Evolutionary conservation across 2,329 filamentous ascomycete species (phyloP).

Genomic region (Macrophomina tecta): DNA sequence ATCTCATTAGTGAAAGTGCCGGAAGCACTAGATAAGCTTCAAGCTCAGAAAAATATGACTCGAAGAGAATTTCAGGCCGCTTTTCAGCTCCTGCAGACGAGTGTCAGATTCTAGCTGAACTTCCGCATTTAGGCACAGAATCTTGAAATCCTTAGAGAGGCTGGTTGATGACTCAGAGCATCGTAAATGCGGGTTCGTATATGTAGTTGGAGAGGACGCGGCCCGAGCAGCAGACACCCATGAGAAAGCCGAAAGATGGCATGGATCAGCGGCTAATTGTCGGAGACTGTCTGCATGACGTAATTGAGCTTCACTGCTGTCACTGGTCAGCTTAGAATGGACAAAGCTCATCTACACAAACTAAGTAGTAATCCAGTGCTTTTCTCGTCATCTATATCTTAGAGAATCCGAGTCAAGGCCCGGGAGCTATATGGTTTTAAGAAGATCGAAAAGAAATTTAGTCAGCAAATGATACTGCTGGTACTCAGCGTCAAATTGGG

Average conservation of each 20-base stretch:
- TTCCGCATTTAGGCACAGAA: neutral
- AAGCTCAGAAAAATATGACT: neutral
- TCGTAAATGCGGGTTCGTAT: neutral
- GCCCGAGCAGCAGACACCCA: neutral
- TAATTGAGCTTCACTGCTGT: neutral
- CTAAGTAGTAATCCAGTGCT: too few species aligned
- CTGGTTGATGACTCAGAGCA: neutral
- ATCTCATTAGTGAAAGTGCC: too few species aligned
- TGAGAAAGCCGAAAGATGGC: conserved; percentile 5
- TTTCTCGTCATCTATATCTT: too few species aligned
- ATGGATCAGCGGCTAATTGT: conserved; percentile 4
- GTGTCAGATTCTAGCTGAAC: neutral
- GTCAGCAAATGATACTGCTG: too few species aligned
- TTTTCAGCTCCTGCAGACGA: neutral
- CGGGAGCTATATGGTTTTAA: too few species aligned
- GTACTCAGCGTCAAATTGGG: too few species aligned
- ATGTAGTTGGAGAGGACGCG: neutral
- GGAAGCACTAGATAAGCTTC: too few species aligned
- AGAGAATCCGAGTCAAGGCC: too few species aligned
- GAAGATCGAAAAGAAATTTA: too few species aligned
- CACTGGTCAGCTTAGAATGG: neutral
- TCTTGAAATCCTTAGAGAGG: too few species aligned
- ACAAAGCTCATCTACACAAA: too few species aligned
- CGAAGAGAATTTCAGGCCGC: neutral
- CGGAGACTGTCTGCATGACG: neutral